Base-by-base conservation (phyloP, 495 filamentous ascomycete genomes). In the Lichina pygmaea region DNA sequence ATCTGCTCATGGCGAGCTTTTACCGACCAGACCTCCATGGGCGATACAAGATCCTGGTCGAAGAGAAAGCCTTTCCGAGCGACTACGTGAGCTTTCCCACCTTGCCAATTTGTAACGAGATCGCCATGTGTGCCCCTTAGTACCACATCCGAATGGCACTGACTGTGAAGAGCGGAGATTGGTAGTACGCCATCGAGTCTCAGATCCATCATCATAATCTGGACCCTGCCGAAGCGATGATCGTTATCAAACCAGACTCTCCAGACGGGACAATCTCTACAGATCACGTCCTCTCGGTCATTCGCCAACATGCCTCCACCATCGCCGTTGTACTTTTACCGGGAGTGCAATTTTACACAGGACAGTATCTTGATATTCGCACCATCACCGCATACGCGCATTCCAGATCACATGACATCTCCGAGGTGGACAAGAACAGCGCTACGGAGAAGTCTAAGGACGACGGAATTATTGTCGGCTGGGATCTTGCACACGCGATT, bases 401-500 rank as follows among this genome's bases (percentile, higher is more conserved):
- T 48, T 62, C 65, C 11, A 39, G 2, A 5, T 24, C 24, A 4
- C 24, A 24, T 24, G 24, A 4, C 24, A 24, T 2, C 24, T 24
- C 24, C 24, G 1, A 1, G 24, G 24, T 4, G 24, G 24, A 24
- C 24, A 24, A 1, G 4, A 24, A 24, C 24, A 24, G 4, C 24
- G 24, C 4, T 4, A 24, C 24, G 24, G 24, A 24, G 24, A 24
- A 24, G 24, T 24, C 24, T 24, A 4, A 24, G 24, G 24, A 24
- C 24, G 71, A 75, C 49, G 75, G 72, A 34, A 81, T 97, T 46
- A 62, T 78, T 34, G 72, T 93, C 36, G 81, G 86, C 46, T 97
- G 85, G 84, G 89, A 97, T 57, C 77, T 94, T 47, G 89, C 89
- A 5, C 89, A 97, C 60, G 89, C 86, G 8, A 82, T 73, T 7